Evolutionary conservation across 805 yeast species (phyloP).

Genomic region (Candida khao-thaluensis): DNA sequence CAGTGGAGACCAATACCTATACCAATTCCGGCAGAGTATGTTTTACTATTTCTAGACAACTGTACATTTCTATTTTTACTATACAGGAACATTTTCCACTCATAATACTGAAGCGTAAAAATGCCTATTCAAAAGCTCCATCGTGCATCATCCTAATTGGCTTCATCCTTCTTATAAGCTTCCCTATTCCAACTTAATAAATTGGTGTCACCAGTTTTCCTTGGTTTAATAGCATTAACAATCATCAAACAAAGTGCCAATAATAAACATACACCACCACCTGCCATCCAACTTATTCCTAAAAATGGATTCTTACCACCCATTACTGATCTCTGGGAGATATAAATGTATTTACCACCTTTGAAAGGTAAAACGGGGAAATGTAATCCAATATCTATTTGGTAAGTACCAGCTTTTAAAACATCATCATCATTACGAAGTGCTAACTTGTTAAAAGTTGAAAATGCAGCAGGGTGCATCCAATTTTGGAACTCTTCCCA

Average conservation of each 20-base stretch:
- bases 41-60: no score
- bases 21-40: no score
- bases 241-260: conserved; percentile 52
- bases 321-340: conserved; percentile 68
- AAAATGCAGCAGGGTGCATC: conserved; percentile 45
- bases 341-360: conserved; percentile 64
- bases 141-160: no score
- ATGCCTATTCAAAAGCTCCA: no score
- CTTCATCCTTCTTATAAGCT: conserved; percentile 10
- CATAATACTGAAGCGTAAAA: no score
- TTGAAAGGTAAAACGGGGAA: conserved; percentile 73
- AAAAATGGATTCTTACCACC: conserved; percentile 77
- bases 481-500: conserved; percentile 48
- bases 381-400: conserved; percentile 66
- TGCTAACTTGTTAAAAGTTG: conserved; percentile 48
- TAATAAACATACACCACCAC: conserved; percentile 66
- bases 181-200: conserved; percentile 70
- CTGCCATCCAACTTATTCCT: conserved; percentile 73
- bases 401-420: conserved; percentile 58
- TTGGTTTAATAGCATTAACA: conserved; percentile 60
- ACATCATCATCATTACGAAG: conserved; percentile 59
- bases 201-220: conserved; percentile 72
- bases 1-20: no score
- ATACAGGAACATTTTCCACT: no score
- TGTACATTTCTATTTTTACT: background rate